phyloP scores from a whole-genome alignment of 2,329 filamentous ascomycete genomes.

The Niveomyces coronatus region DNA sequence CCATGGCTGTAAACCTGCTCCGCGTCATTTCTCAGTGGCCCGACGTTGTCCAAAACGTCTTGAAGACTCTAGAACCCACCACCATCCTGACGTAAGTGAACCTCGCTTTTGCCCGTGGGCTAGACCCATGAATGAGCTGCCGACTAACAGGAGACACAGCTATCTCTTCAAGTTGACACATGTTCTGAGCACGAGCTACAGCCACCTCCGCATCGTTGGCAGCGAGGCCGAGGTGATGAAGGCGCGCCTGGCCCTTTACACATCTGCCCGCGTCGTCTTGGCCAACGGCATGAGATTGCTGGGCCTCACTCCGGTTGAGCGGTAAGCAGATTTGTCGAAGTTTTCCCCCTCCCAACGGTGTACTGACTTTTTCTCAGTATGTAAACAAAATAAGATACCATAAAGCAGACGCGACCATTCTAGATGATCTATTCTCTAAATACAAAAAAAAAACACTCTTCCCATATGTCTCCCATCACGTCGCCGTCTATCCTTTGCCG shows the following conservation, averaged over 20 bases:
- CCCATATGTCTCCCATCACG: no score
- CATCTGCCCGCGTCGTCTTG: slow-evolving; percentile 63
- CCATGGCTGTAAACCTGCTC: slow-evolving; percentile 62
- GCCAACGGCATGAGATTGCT: slow-evolving; percentile 76
- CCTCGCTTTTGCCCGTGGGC: no score
- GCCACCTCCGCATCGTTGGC: slow-evolving; percentile 72
- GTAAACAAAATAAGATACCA: slow-evolving; percentile 5
- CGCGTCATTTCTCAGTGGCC: slow-evolving; percentile 76
- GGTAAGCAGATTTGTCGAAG: slow-evolving; percentile 17
- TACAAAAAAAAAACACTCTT: not conserved
- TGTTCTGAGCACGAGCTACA: slow-evolving; percentile 68
- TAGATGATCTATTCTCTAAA: not conserved
- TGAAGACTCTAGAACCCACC: slow-evolving; percentile 72
- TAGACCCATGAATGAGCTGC: no score
- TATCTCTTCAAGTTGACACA: slow-evolving; percentile 87
- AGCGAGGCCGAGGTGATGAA: slow-evolving; percentile 61
- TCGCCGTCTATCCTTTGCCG: no score
- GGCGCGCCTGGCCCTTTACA: slow-evolving; percentile 64
- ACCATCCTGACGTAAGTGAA: slow-evolving; percentile 30
- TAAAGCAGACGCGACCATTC: not conserved
- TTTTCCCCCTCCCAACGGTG: not conserved
- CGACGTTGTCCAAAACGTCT: slow-evolving; percentile 72
- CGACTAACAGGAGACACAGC: slow-evolving; percentile 19
- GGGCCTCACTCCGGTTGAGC: slow-evolving; percentile 66
- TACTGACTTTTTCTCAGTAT: slow-evolving; percentile 3